Evolutionary conservation across 495 filamentous ascomycete genomes (phyloP), one percentile per base, ranked within the genome.

Genomic region (Xylaria telfairii): DNA sequence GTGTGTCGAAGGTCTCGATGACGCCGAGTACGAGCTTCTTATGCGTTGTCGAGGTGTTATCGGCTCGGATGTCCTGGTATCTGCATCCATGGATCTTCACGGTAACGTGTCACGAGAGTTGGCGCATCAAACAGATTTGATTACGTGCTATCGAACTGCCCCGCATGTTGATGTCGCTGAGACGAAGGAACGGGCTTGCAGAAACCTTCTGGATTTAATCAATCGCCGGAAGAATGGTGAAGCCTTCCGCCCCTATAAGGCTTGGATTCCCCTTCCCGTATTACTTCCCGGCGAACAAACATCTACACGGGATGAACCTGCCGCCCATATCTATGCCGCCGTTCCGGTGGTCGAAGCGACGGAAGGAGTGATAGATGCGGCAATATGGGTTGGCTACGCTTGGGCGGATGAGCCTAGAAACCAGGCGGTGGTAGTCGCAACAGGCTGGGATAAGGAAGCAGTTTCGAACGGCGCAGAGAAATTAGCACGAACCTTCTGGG

Each of bases 321-420:
- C 85, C 3, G 83, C 85, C 67, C 79, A 83, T 56, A 84, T 89
- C 0, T 89, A 89, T 65, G 81, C 75, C 13, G 81, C 83, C 0
- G 78, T 89, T 5, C 82, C 85, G 8, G 73, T 71, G 10, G 81
- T 87, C 8, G 86, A 85, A 70, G 75, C 77, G 1, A 64, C 66
- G 10, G 71, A 78, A 0, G 83, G 80, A 3, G 76, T 88, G 2
- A 73, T 88, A 19, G 87, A 89, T 75, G 87, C 86, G 1, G 85
- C 84, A 0, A 83, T 89, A 17, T 89, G 87, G 87, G 85, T 89
- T 13, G 87, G 87, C 1, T 89, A 89, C 74, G 83, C 86, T 4
- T 89, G 87, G 87, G 87, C 87, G 6, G 87, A 89, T 69, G 87
- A 88, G 70, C 84, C 84, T 26, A 83, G 87, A 32, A 88, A 88